Base-by-base conservation (phyloP, 371 early-diverging fungal species). In the Lichtheimia ornata region DNA sequence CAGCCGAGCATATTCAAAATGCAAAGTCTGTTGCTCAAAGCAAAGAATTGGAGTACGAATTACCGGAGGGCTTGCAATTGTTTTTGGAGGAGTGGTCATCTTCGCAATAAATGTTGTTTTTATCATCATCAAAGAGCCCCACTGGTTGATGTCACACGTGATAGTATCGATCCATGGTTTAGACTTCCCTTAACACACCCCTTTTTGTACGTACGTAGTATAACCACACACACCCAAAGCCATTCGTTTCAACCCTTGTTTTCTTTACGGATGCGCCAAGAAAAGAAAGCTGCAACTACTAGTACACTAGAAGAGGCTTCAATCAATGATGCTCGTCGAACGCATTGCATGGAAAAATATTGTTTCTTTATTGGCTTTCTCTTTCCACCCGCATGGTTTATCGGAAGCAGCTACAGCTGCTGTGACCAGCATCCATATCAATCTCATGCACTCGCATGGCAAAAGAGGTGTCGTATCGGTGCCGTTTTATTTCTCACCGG, bases 391-490 rank as follows among this genome's bases (percentile, higher is more conserved):
- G 65, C 67, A 2, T 79, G 80, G 77, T 74, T 76, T 43, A 56
- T 74, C 2, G 77, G 80, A 0, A 79, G 80, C 35, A 67, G 61
- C 24, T 59, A 62, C 50, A 47, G 56, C 41, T 43, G 67, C 6
- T 64, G 58, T 35, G 20, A 55, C 6, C 17, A 50, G 51, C 47
- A 22, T 35, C 44, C 47, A 45, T 52, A 50, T 12, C 40, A 44
- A 17, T 49, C 55, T 1, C 9, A 35, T 17, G 56, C 50, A 4
- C 67, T 64, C 42, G 17, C 63, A 9, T 79, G 80, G 80, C 74
- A 71, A 53, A 79, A 74, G n/a, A 64, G 73, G 9, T 79, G 80
- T 45, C 67, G 73, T 5, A 74, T 79, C 42, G 74, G 77, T n/a
- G 65, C 73, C 1, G 76, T 77, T 1, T 49, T 79, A 9, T 40